These are phyloP conservation scores for Trichoderma atroviride DNA, from an alignment of 2,329 filamentous ascomycete genomes.

Conservation along the genomic window DNA sequence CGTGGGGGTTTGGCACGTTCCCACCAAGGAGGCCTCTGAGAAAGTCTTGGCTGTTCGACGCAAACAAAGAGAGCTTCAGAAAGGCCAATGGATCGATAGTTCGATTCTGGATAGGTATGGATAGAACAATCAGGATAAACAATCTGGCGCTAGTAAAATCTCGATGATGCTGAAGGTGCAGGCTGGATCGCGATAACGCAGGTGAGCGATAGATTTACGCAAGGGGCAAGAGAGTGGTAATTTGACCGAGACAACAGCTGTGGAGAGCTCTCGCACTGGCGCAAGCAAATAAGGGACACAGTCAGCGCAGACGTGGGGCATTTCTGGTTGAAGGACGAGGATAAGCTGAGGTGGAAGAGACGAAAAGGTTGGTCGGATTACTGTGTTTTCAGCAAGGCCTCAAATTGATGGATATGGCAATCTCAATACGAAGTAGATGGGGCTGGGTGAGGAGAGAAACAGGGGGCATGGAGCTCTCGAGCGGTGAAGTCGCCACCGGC, in stretches of 20 bases:
- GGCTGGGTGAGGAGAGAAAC: not conserved
- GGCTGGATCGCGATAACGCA: not conserved
- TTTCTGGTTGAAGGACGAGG: not conserved
- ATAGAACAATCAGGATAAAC: not conserved
- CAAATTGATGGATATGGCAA: not conserved
- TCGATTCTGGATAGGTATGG: not conserved
- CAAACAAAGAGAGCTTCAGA: not conserved
- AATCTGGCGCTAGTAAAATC: not conserved
- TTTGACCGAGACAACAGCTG: constrained; percentile 13
- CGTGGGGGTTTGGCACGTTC: constrained; percentile 4
- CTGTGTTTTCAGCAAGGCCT: not conserved
- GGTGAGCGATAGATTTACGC: not conserved
- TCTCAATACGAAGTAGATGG: not conserved
- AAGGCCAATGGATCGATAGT: not conserved
- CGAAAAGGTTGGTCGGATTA: not conserved
- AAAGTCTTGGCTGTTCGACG: not conserved
- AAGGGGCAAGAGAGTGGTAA: not conserved
- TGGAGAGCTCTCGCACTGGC: not conserved
- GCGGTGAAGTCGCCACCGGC: not conserved
- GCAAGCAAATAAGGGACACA: not conserved
- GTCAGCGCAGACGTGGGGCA: constrained; percentile 7
- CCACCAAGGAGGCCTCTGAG: constrained; percentile 11
- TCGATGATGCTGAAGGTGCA: not conserved
- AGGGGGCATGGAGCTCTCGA: not conserved
- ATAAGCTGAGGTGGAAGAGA: not conserved